Evolutionary conservation across 129 eudicot species (phyloP).

Genomic region (carrot (Daucus carota)): DNA sequence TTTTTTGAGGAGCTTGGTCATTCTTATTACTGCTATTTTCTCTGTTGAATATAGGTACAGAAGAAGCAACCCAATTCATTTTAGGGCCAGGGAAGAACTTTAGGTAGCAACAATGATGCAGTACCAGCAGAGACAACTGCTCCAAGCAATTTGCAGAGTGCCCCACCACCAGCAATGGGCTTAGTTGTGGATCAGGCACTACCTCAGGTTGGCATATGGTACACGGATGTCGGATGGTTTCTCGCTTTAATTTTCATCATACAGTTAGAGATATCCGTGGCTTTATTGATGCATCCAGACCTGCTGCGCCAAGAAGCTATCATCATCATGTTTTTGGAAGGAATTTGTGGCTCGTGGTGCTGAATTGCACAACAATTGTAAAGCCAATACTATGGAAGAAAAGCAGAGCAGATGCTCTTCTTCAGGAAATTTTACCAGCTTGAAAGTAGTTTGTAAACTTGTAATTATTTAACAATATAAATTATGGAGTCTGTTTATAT

Average conservation of each 20-base stretch:
- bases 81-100: constrained; percentile 64
- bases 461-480: too few species aligned
- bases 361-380: too few species aligned
- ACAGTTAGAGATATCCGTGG: constrained; percentile 61
- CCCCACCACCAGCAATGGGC: constrained; percentile 54
- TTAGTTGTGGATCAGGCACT: constrained; percentile 52
- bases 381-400: too few species aligned
- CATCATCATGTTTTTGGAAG: too few species aligned
- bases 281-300: constrained; percentile 82
- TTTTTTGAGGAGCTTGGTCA: not conserved
- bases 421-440: too few species aligned
- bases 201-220: constrained; percentile 86
- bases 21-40: not conserved
- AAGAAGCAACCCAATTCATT: constrained; percentile 38
- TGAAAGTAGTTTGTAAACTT: too few species aligned
- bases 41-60: constrained; percentile 32
- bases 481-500: too few species aligned
- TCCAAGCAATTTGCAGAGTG: constrained; percentile 25
- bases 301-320: constrained; percentile 50
- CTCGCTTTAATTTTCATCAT: constrained; percentile 72
- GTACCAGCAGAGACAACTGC: constrained; percentile 18
- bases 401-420: too few species aligned
- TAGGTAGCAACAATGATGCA: constrained; percentile 34
- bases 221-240: constrained; percentile 90
- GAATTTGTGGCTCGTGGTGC: too few species aligned